These are phyloP conservation scores for Tetracladium setigerum DNA, from an alignment of 495 filamentous ascomycete genomes.

Conservation along the genomic window DNA sequence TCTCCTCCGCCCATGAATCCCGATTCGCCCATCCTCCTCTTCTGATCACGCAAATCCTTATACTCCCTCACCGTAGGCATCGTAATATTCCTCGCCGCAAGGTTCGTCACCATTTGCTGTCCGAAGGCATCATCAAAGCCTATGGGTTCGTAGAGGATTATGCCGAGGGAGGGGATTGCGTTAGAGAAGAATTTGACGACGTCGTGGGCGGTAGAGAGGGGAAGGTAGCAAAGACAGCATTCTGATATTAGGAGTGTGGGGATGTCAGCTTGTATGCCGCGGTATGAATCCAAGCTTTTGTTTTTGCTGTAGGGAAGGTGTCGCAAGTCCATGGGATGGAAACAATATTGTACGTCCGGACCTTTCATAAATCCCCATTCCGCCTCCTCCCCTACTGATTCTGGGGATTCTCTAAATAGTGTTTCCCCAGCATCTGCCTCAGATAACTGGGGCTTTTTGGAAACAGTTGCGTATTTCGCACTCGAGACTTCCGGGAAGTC, in stretches of 20 bases:
- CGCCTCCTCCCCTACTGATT: not conserved
- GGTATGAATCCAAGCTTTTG: conserved; percentile 11
- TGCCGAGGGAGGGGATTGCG: conserved; percentile 42
- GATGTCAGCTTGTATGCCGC: conserved; percentile 32
- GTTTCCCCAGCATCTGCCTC: not conserved
- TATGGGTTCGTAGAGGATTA: conserved; percentile 87
- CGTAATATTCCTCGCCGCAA: conserved; percentile 73
- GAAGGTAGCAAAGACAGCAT: conserved; percentile 88
- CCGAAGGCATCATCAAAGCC: conserved; percentile 80
- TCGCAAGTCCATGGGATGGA: conserved; percentile 80
- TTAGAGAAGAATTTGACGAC: conserved; percentile 63
- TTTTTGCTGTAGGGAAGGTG: conserved; percentile 32
- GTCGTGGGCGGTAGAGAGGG: conserved; percentile 46
- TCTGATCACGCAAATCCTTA: conserved; percentile 56
- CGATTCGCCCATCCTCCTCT: conserved; percentile 40
- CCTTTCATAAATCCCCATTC: conserved; percentile 11
- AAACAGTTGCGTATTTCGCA: conserved; percentile 10
- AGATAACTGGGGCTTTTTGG: conserved; percentile 2
- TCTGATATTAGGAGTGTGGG: conserved; percentile 87
- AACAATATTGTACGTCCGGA: conserved; percentile 42
- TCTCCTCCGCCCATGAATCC: conserved; percentile 31
- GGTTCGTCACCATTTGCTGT: conserved; percentile 81
- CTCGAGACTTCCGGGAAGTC: conserved; percentile 74
- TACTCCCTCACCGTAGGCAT: conserved; percentile 77
- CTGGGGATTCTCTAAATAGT: not conserved